Conservation (phyloP, 306 rosid genomes). For the Cicer judaicum region DNA sequence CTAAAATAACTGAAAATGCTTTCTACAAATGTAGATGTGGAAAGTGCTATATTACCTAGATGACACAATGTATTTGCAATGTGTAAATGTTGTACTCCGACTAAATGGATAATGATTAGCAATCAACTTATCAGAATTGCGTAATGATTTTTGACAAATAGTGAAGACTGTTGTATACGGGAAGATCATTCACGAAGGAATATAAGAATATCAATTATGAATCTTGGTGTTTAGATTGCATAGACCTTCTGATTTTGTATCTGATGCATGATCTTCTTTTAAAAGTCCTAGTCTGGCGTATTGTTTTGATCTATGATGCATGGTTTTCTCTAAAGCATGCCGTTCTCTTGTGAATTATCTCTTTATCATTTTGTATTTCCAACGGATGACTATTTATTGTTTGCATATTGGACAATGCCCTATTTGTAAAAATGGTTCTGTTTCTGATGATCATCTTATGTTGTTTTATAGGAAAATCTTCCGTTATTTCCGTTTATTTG, state of each 20-base stretch:
- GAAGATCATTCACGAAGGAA: constrained; percentile 9
- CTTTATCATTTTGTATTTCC: constrained; percentile 29
- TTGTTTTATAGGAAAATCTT: constrained; percentile 7
- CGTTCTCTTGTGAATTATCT: constrained; percentile 27
- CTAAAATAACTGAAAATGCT: background rate
- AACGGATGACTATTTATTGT: constrained; percentile 20
- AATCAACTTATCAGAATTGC: background rate
- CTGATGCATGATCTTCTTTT: constrained; percentile 32
- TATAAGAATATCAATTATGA: background rate
- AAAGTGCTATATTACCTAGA: background rate
- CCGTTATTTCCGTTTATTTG: background rate
- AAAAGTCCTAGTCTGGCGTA: background rate
- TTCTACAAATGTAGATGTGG: background rate
- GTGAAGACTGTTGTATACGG: constrained; percentile 12
- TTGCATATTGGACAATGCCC: constrained; percentile 35
- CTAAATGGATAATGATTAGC: background rate
- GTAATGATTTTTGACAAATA: background rate
- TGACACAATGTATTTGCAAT: constrained; percentile 1
- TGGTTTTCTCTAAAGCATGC: constrained; percentile 4
- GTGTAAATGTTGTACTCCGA: constrained; percentile 19
- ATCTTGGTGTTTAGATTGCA: constrained; percentile 22
- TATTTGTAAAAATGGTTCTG: constrained; percentile 20
- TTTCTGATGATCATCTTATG: constrained; percentile 30
- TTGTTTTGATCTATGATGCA: constrained; percentile 22
- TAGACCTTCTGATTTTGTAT: constrained; percentile 17